phyloP scores from a whole-genome alignment of 371 early-diverging fungal genomes.

The Blakeslea trispora region DNA sequence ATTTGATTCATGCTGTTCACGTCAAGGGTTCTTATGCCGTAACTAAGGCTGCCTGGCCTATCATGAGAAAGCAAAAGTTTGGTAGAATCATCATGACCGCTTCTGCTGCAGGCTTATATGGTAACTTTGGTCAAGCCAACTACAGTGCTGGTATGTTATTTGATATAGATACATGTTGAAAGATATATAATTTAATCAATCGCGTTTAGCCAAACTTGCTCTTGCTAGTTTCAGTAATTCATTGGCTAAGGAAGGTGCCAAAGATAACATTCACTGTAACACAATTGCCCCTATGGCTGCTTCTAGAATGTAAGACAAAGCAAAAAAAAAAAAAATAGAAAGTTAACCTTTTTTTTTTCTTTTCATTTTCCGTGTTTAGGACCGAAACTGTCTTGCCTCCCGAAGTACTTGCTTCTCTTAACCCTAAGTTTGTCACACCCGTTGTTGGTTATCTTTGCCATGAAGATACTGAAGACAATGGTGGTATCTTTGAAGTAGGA shows the following conservation, averaged over 20 bases:
- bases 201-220: slow-evolving; percentile 87
- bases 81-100: slow-evolving; percentile 84
- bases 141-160: slow-evolving; percentile 77
- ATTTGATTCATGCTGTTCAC: slow-evolving; percentile 90
- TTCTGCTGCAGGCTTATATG: slow-evolving; percentile 97
- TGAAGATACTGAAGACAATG: slow-evolving; percentile 84
- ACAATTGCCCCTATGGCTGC: slow-evolving; percentile 98
- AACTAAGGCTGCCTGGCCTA: slow-evolving; percentile 95
- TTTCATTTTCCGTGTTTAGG: slow-evolving; percentile 23
- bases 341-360: neutral
- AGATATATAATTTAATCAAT: too few relatives aligned
- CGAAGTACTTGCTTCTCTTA: slow-evolving; percentile 88
- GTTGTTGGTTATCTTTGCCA: slow-evolving; percentile 93
- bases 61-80: slow-evolving; percentile 93
- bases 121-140: slow-evolving; percentile 99
- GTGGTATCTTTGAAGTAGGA: slow-evolving; percentile 91
- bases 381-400: slow-evolving; percentile 94
- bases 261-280: slow-evolving; percentile 90
- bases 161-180: too few relatives aligned
- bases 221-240: slow-evolving; percentile 89
- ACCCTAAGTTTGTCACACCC: slow-evolving; percentile 97
- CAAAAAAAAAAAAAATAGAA: too few relatives aligned
- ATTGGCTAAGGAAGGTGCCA: slow-evolving; percentile 92
- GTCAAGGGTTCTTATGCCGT: slow-evolving; percentile 94
- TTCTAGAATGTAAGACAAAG: slow-evolving; percentile 77